Evolutionary conservation across 2,329 filamentous ascomycete species (phyloP), one percentile per base, ranked within the genome.

Genomic region (Dactylellina sp.): DNA sequence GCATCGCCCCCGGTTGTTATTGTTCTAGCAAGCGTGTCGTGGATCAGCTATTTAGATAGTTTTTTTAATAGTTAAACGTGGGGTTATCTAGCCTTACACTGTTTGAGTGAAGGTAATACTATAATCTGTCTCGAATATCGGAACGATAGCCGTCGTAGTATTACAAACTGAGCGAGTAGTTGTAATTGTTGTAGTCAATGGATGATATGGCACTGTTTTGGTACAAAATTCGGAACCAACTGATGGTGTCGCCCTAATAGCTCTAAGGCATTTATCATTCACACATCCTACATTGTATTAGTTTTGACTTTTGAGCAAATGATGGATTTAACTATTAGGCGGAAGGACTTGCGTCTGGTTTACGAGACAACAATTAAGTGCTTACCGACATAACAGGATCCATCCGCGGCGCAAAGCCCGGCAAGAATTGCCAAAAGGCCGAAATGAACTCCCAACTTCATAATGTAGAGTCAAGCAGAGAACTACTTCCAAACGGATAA

Each of bases 211-310:
- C 2, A 52, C 47, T 2, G 47, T 52, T 22, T 28, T n/a, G 47
- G 22, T 32, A 35, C 24, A 52, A n/a, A 32, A 52, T 32, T 52
- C 22, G 7, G 47, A 25, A 18, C 47, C 47, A n/a, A 52, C 7
- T 7, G 22, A 52, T 18, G 47, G 47, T 9, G 47, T 52, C 47
- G 20, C 22, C 22, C 32, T 32, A 22, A 52, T 28, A 28, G 47
- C 47, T 28, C 25, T 7, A 28, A 28, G 24, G 24, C 47, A 52
- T 28, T 32, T 32, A 16, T 28, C 47, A 12, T 52, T 32, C 22
- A 16, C 2, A n/a, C 47, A 52, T 28, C 25, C 47, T 52, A 16
- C 14, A 40, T 40, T 35, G 12, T 35, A 35, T 35, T 12, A 35
- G 32, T 35, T 35, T 35, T 35, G 32, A 35, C n/a, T 35, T 12